Conservation (phyloP, 2,329 filamentous ascomycete genomes). For the Gyromitra esculenta region DNA sequence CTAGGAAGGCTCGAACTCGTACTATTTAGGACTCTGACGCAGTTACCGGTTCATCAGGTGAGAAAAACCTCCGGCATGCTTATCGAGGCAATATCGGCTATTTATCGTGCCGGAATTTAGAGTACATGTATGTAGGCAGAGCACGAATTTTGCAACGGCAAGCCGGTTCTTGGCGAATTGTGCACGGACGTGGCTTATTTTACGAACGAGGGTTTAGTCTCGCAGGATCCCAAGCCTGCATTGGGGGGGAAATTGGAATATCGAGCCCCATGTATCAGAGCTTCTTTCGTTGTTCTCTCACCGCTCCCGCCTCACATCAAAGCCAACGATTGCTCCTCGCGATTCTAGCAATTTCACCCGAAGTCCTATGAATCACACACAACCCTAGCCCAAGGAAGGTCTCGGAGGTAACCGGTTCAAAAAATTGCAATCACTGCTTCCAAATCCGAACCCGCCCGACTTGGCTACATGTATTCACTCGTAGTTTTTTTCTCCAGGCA, state of each 20-base stretch:
- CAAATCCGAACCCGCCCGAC: not conserved
- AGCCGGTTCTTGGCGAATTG: slow-evolving; percentile 19
- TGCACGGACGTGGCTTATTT: not conserved
- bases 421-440: slow-evolving; percentile 11
- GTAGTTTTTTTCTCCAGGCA: slow-evolving; percentile 20
- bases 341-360: not conserved
- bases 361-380: not conserved
- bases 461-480: slow-evolving; percentile 7
- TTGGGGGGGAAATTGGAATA: slow-evolving; percentile 14
- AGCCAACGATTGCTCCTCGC: slow-evolving; percentile 13
- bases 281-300: slow-evolving; percentile 15
- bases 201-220: not conserved
- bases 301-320: slow-evolving; percentile 10
- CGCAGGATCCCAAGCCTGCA: not conserved
- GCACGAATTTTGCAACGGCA: slow-evolving; percentile 15
- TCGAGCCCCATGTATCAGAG: slow-evolving; percentile 7
- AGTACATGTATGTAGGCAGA: not conserved
- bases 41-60: slow-evolving; percentile 35
- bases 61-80: slow-evolving; percentile 37
- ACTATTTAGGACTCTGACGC: not conserved
- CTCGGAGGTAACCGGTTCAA: not conserved
- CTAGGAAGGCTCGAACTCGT: slow-evolving; percentile 13
- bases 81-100: slow-evolving; percentile 27
- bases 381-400: not conserved
- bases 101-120: slow-evolving; percentile 22